Percentiles rank a stretch among this genome's conserved stretches.
phyloP scores from a whole-genome alignment of 2,329 filamentous ascomycete genomes.

The Cladosporium phlei region DNA sequence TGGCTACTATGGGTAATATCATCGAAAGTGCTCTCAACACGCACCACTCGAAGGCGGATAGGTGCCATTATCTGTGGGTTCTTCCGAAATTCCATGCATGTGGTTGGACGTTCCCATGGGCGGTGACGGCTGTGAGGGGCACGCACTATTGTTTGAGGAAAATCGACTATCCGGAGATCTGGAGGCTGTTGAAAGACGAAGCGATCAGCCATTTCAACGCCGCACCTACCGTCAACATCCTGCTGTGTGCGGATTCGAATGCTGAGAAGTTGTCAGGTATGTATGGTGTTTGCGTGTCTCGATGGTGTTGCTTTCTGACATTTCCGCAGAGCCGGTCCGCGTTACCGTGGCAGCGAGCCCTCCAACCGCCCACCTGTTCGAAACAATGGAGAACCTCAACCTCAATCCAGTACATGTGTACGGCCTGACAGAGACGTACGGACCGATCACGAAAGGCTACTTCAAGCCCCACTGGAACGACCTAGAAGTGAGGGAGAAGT shows the following conservation, averaged over 20 bases:
- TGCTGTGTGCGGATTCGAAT: conserved; percentile 75
- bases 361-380: conserved; percentile 83
- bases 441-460: conserved; percentile 92
- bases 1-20: conserved; percentile 78
- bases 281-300: conserved; percentile 78
- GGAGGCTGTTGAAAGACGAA: conserved; percentile 80
- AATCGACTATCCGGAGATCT: conserved; percentile 91
- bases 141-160: conserved; percentile 92
- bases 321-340: conserved; percentile 60
- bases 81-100: conserved; percentile 53
- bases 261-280: conserved; percentile 59
- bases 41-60: conserved; percentile 21
- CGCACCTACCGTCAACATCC: conserved; percentile 91
- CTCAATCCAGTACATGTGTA: conserved; percentile 91
- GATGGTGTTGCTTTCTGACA: conserved; percentile 77
- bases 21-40: conserved; percentile 80
- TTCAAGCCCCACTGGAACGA: conserved; percentile 78
- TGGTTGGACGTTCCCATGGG: conserved; percentile 50
- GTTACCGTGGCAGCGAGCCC: conserved; percentile 93
- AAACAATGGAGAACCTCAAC: conserved; percentile 85
- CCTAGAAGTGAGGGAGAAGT: conserved; percentile 70
- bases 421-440: conserved; percentile 82
- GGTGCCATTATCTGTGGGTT: conserved; percentile 53
- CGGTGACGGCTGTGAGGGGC: conserved; percentile 86
- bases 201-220: conserved; percentile 92